Evolutionary conservation across 1,284 basidiomycete species (phyloP).

Genomic region (Marasmius oreades): DNA sequence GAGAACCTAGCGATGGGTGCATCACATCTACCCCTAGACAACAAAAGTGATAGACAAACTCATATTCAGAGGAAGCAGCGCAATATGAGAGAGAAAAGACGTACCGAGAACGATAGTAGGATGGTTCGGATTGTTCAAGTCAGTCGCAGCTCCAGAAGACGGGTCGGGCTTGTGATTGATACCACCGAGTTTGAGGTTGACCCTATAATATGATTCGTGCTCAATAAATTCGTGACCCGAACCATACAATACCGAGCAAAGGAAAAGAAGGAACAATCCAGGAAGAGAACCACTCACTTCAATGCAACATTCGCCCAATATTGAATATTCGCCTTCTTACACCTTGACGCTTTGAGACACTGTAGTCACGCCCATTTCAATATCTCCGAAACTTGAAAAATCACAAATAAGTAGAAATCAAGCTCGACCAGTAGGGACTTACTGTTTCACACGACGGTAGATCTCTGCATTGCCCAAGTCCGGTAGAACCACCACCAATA

Average conservation of each 20-base stretch:
- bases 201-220: too few relatives aligned
- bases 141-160: slow-evolving; percentile 33
- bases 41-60: background rate
- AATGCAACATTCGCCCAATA: slow-evolving; percentile 5
- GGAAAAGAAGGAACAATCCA: background rate
- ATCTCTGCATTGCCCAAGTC: background rate
- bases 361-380: slow-evolving; percentile 2
- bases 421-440: background rate
- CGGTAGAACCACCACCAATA: background rate
- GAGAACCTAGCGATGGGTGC: slow-evolving; percentile 55
- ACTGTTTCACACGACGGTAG: background rate
- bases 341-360: slow-evolving; percentile 1
- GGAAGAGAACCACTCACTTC: background rate
- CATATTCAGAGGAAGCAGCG: background rate
- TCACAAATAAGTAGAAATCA: background rate
- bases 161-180: slow-evolving; percentile 33
- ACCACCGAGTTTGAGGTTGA: slow-evolving; percentile 11
- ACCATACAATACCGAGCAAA: too few relatives aligned
- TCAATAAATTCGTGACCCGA: too few relatives aligned
- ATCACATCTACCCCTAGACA: slow-evolving; percentile 53
- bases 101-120: slow-evolving; percentile 53
- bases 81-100: slow-evolving; percentile 13
- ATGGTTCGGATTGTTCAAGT: slow-evolving; percentile 32
- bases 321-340: background rate
- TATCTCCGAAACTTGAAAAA: background rate